Evolutionary conservation across 768 basidiomycete species (phyloP).

Genomic region (Porpolomopsis calyptriformis): DNA sequence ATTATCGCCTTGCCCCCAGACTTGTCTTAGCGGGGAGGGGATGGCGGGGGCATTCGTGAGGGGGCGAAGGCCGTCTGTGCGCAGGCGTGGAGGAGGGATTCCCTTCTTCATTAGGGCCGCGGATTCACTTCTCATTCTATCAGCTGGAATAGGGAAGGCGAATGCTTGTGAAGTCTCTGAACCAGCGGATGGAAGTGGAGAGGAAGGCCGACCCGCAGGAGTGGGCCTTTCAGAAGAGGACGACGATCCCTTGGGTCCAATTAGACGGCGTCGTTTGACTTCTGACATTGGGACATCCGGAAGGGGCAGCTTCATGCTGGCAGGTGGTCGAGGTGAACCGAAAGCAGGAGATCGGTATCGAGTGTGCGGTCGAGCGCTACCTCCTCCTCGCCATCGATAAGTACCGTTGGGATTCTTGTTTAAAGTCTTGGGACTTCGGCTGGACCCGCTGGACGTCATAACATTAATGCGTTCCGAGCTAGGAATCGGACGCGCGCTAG

Average conservation of each 20-base stretch:
- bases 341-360: constrained; percentile 69
- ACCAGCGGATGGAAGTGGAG: constrained; percentile 16
- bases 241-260: constrained; percentile 26
- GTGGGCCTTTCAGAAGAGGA: constrained; percentile 14
- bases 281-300: constrained; percentile 26
- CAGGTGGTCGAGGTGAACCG: constrained; percentile 39
- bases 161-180: constrained; percentile 2
- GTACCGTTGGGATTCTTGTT: constrained; percentile 64
- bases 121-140: too few species aligned
- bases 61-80: constrained; percentile 25
- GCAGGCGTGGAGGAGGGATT: constrained; percentile 22
- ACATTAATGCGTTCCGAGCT: constrained; percentile 24
- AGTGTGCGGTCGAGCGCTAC: constrained; percentile 56
- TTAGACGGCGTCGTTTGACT: constrained; percentile 53
- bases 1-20: constrained; percentile 43
- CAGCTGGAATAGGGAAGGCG: constrained; percentile 2
- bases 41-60: constrained; percentile 51
- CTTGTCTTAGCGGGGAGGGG: constrained; percentile 67
- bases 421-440: constrained; percentile 42
- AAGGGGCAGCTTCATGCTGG: constrained; percentile 24
- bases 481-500: constrained; percentile 33
- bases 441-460: constrained; percentile 14
- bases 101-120: too few species aligned
- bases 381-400: constrained; percentile 67
- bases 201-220: constrained; percentile 21